A percentile compares a stretch with the other conserved stretches of the same genome.
Conservation (phyloP, 164 flowering plant species). For the Umbilicus rupestris region DNA sequence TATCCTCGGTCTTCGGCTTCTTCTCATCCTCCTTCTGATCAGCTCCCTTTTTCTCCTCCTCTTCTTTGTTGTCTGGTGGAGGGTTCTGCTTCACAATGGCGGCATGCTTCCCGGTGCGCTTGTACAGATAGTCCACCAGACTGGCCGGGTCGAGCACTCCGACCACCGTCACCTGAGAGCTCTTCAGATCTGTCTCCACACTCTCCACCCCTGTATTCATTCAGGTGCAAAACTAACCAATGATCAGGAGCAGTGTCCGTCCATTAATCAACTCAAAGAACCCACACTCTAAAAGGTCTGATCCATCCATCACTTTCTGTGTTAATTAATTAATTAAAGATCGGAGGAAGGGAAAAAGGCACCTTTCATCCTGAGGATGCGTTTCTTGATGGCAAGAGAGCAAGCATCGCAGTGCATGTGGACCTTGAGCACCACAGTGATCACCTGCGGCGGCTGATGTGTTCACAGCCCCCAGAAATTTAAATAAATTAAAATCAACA, state of each 20-base stretch:
- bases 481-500: background rate
- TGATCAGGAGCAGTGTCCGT: too few species aligned
- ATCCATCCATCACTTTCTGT: background rate
- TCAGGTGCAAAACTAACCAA: too few species aligned
- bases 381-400: constrained; percentile 59
- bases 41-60: constrained; percentile 18
- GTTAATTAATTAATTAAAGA: background rate
- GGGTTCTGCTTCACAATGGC: constrained; percentile 53
- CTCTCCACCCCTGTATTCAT: constrained; percentile 48
- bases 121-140: constrained; percentile 65
- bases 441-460: constrained; percentile 33
- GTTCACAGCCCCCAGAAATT: background rate
- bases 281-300: constrained; percentile 5
- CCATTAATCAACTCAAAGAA: too few species aligned
- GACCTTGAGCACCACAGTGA: constrained; percentile 52
- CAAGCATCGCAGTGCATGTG: constrained; percentile 95
- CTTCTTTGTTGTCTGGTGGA: constrained; percentile 44
- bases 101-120: constrained; percentile 69
- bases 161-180: constrained; percentile 61
- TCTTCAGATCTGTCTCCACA: constrained; percentile 69
- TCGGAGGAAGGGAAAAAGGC: background rate
- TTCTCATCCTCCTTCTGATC: constrained; percentile 8
- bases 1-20: constrained; percentile 9
- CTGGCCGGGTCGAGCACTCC: constrained; percentile 60
- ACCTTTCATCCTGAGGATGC: constrained; percentile 81